A percentile compares a stretch with the other conserved stretches of the same genome.
These are phyloP conservation scores for Crotalaria pallida DNA, from an alignment of 306 rosid species.

Conservation along the genomic window DNA sequence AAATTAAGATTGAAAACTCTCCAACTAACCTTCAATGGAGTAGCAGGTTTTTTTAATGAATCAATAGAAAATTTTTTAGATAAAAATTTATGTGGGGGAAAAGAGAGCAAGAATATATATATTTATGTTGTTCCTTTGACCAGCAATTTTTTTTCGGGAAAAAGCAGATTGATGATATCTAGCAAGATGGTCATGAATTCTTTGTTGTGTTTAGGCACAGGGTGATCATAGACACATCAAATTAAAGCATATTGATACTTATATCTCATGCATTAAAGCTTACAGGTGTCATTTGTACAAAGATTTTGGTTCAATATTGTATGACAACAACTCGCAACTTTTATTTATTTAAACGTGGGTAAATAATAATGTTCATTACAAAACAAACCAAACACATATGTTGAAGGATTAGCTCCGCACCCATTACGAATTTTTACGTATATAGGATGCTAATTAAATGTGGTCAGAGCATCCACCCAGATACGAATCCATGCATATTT, in stretches of 20 bases:
- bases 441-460: background rate
- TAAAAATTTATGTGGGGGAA: too few species aligned
- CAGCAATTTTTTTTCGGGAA: background rate
- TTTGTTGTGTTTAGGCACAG: background rate
- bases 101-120: too few species aligned
- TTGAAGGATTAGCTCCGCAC: background rate
- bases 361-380: background rate
- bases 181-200: background rate
- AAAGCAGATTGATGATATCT: background rate
- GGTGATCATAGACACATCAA: background rate
- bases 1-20: too few species aligned
- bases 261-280: background rate
- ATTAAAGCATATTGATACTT: background rate
- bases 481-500: constrained; percentile 44
- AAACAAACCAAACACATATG: background rate
- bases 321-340: background rate
- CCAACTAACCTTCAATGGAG: too few species aligned
- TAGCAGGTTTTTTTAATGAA: too few species aligned
- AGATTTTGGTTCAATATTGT: constrained; percentile 9
- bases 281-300: background rate
- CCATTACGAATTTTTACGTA: background rate
- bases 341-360: constrained; percentile 21
- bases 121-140: background rate
- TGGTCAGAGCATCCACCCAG: constrained; percentile 63
- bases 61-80: too few species aligned